Conservation (phyloP, 2,329 filamentous ascomycete species). For the Magnaporthales sp. region DNA sequence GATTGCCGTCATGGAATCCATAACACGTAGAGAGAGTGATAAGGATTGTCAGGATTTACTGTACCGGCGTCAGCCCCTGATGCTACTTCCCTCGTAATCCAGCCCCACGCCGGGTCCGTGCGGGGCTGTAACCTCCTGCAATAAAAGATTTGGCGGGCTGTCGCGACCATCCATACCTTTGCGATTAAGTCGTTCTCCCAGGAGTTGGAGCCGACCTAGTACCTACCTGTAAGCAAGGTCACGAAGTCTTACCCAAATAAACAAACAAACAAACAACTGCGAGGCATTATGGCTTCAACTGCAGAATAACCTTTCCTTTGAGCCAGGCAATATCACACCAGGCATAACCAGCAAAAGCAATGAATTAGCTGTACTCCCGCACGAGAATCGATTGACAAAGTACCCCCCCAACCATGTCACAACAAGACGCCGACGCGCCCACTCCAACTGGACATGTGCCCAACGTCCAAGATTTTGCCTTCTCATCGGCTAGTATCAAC, state of each 20-base stretch:
- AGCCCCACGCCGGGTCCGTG: background rate
- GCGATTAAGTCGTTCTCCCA: background rate
- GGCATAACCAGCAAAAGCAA: background rate
- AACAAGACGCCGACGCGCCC: background rate
- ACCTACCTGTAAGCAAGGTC: background rate
- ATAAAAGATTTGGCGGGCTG: background rate
- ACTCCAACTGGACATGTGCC: background rate
- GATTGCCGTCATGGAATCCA: background rate
- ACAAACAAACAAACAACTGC: background rate
- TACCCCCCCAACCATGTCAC: background rate
- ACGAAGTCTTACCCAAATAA: background rate
- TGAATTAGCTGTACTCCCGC: background rate
- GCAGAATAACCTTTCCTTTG: background rate
- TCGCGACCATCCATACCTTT: background rate
- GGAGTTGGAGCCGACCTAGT: background rate
- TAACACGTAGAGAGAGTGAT: background rate
- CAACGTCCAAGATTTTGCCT: background rate
- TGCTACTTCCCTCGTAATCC: background rate
- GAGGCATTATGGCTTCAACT: background rate
- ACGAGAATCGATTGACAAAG: background rate
- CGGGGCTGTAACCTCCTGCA: background rate
- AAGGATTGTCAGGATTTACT: background rate
- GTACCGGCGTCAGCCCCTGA: background rate
- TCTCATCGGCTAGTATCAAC: background rate
- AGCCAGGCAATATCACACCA: background rate